Percentiles rank a stretch among this genome's conserved stretches.
These are phyloP conservation scores for Acanthamoeba triangularis DNA, from an alignment of 208 protist species.

Conservation along the genomic window DNA sequence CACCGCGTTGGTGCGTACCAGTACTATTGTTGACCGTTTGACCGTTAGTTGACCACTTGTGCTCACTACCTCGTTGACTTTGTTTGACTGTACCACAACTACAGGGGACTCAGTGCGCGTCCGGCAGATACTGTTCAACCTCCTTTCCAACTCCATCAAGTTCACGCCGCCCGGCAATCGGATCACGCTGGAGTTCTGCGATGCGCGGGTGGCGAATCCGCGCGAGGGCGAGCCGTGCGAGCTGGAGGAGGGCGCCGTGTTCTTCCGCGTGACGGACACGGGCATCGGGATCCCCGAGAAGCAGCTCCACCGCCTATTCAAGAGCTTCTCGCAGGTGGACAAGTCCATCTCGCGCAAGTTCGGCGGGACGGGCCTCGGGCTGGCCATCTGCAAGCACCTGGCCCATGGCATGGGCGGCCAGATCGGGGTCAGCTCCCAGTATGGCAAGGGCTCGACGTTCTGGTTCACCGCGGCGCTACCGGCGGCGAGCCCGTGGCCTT, in stretches of 20 bases:
- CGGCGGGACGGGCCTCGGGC: conserved; percentile 47
- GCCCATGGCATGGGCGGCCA: conserved; percentile 43
- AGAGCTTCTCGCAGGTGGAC: conserved; percentile 68
- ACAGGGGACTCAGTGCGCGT: background rate
- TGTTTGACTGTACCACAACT: background rate
- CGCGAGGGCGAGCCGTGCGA: background rate
- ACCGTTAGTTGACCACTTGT: background rate
- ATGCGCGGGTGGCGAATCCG: background rate
- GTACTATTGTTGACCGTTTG: background rate
- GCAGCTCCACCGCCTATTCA: conserved; percentile 73
- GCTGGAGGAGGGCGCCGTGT: background rate
- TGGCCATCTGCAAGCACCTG: conserved; percentile 59
- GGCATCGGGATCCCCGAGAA: conserved; percentile 83
- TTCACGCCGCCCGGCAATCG: conserved; percentile 35
- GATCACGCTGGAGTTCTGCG: background rate
- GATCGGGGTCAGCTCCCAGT: background rate
- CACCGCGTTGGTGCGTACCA: background rate
- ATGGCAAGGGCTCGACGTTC: conserved; percentile 18
- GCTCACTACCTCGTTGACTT: background rate
- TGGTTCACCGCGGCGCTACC: background rate
- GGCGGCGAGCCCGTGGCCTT: background rate
- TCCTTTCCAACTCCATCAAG: conserved; percentile 1
- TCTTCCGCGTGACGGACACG: conserved; percentile 74
- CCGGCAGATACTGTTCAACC: conserved; percentile 14
- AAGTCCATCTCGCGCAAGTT: conserved; percentile 40